Evolutionary conservation across 202 grass and related monocot species (phyloP).

Genomic region (Setaria viridis): DNA sequence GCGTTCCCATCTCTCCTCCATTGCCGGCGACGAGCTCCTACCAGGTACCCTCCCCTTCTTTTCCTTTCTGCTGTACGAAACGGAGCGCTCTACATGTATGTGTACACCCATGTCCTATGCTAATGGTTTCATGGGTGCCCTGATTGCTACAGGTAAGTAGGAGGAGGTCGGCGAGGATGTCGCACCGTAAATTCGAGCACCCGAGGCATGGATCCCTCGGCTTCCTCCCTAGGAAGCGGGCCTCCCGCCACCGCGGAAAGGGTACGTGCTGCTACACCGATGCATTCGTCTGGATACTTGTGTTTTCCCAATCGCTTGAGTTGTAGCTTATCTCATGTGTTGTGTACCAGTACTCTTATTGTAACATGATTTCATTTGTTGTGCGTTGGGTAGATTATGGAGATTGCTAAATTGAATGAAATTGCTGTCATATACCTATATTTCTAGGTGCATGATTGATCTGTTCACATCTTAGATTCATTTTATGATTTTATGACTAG

Average conservation of each 20-base stretch:
- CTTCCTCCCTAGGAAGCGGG: constrained; percentile 89
- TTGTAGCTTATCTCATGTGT: not conserved
- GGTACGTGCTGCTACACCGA: constrained; percentile 44
- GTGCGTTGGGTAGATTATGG: not conserved
- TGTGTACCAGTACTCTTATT: not conserved
- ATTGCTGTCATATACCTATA: not conserved
- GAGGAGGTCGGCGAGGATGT: constrained; percentile 66
- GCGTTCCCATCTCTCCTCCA: too few relatives aligned
- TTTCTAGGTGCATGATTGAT: not conserved
- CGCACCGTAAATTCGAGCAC: constrained; percentile 98
- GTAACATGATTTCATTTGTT: not conserved
- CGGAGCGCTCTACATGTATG: too few relatives aligned
- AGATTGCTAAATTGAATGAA: not conserved
- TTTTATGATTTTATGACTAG: not conserved
- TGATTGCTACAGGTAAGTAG: constrained; percentile 43
- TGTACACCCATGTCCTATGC: not conserved
- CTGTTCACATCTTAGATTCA: not conserved
- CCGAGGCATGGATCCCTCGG: constrained; percentile 94
- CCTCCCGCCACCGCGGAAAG: constrained; percentile 87
- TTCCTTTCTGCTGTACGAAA: too few relatives aligned
- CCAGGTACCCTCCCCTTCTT: too few relatives aligned
- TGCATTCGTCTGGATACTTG: not conserved
- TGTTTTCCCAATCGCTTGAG: not conserved
- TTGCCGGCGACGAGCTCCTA: too few relatives aligned
- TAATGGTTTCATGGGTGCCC: not conserved